Evolutionary conservation across 495 filamentous ascomycete species (phyloP).

Genomic region (Lophiostoma macrostomum): DNA sequence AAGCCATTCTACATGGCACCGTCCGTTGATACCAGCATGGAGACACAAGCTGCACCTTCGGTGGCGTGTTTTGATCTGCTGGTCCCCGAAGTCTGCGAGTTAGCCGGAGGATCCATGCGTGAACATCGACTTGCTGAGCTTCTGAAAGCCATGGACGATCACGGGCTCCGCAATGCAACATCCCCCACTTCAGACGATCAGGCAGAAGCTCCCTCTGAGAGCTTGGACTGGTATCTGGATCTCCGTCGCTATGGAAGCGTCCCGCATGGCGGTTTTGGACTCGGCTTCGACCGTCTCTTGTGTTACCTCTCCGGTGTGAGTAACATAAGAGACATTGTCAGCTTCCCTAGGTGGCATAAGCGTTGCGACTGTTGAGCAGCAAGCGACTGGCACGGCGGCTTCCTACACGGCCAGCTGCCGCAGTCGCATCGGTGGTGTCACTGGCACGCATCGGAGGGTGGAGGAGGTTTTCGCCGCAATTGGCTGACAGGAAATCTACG

Average conservation of each 20-base stretch:
- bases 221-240: constrained; percentile 94
- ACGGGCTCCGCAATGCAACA: constrained; percentile 48
- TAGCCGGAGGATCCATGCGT: constrained; percentile 89
- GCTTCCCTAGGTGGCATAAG: constrained; percentile 89
- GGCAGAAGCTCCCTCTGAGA: constrained; percentile 24
- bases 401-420: neutral
- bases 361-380: constrained; percentile 76
- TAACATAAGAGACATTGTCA: constrained; percentile 81
- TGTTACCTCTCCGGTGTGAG: constrained; percentile 79
- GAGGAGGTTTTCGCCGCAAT: neutral
- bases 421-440: neutral
- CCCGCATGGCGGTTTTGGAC: constrained; percentile 93
- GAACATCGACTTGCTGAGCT: constrained; percentile 77
- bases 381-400: neutral
- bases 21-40: constrained; percentile 36
- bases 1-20: constrained; percentile 98
- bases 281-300: constrained; percentile 89
- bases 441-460: neutral
- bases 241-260: constrained; percentile 88
- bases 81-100: constrained; percentile 82
- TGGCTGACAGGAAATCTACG: neutral
- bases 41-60: constrained; percentile 47
- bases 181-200: neutral
- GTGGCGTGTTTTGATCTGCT: constrained; percentile 96
- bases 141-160: constrained; percentile 66